A percentile compares a stretch with the other conserved stretches of the same genome.
Conservation (phyloP, 495 filamentous ascomycete species). For the Penicillium diatomitis region DNA sequence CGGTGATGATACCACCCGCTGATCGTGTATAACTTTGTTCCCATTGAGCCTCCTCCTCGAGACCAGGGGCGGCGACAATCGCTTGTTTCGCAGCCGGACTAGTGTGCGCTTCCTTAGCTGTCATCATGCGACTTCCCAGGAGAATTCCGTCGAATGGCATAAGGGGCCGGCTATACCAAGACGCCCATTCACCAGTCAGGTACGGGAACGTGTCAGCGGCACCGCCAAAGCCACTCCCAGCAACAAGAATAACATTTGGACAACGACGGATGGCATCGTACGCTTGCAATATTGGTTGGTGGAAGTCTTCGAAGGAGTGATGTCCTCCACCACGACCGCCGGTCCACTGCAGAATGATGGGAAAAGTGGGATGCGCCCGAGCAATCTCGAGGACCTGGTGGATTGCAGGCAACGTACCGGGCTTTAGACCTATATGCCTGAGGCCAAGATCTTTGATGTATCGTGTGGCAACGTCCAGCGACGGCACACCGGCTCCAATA, state of each 20-base stretch:
- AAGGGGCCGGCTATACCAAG: slow-evolving; percentile 14
- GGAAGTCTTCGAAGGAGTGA: slow-evolving; percentile 45
- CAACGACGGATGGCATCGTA: slow-evolving; percentile 35
- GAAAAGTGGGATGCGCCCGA: slow-evolving; percentile 33
- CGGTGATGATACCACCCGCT: slow-evolving; percentile 88
- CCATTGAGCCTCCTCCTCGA: slow-evolving; percentile 75
- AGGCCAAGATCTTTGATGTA: slow-evolving; percentile 40
- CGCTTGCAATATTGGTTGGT: slow-evolving; percentile 33
- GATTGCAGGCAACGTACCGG: slow-evolving; percentile 34
- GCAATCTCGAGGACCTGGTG: slow-evolving; percentile 38
- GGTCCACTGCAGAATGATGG: slow-evolving; percentile 43
- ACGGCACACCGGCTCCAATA: slow-evolving; percentile 42
- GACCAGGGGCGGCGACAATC: slow-evolving; percentile 80
- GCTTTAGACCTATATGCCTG: slow-evolving; percentile 41
- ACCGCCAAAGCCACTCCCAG: slow-evolving; percentile 41
- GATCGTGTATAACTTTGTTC: slow-evolving; percentile 92
- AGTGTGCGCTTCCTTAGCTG: slow-evolving; percentile 70
- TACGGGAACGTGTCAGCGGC: slow-evolving; percentile 38
- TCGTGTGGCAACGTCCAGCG: slow-evolving; percentile 32
- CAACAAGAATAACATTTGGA: slow-evolving; percentile 37
- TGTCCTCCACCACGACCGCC: slow-evolving; percentile 43
- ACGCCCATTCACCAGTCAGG: slow-evolving; percentile 32
- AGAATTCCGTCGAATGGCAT: slow-evolving; percentile 44
- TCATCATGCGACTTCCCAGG: slow-evolving; percentile 41
- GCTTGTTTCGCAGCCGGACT: slow-evolving; percentile 88